phyloP scores from a whole-genome alignment of 768 basidiomycete species.

The Auricularia sp. region DNA sequence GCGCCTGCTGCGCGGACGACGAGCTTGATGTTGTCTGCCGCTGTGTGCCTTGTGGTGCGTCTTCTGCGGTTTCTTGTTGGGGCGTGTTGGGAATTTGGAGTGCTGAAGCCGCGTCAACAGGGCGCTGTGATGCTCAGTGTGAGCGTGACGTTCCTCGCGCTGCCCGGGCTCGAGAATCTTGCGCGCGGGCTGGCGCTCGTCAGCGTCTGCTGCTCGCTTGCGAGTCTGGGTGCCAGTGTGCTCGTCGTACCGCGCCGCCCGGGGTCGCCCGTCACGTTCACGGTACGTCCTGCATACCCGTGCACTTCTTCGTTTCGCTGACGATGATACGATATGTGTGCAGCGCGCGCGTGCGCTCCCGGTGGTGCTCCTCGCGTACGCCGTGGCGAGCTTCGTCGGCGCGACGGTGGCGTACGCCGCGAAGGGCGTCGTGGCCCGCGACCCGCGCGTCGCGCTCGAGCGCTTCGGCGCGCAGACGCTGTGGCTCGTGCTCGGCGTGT shows the following conservation, averaged over 20 bases:
- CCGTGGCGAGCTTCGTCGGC: conserved; percentile 56
- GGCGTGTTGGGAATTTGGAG: background rate
- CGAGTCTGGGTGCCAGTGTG: conserved; percentile 60
- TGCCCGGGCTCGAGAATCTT: conserved; percentile 61
- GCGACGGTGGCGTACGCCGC: conserved; percentile 60
- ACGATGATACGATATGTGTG: no score
- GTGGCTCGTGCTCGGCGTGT: conserved; percentile 51
- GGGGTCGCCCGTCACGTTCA: conserved; percentile 6
- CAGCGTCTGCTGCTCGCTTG: conserved; percentile 56
- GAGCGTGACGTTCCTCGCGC: conserved; percentile 70
- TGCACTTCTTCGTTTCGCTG: conserved; percentile 42
- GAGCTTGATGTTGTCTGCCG: conserved; percentile 49
- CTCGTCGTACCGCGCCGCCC: conserved; percentile 64
- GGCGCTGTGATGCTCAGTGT: conserved; percentile 74
- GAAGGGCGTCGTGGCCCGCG: conserved; percentile 36
- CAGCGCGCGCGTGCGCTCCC: conserved; percentile 38
- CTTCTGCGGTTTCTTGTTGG: background rate
- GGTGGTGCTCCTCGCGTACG: conserved; percentile 62
- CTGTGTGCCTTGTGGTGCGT: conserved; percentile 55
- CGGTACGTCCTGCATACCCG: conserved; percentile 32
- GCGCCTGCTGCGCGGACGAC: background rate
- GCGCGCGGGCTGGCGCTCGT: conserved; percentile 57
- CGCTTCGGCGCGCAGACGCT: conserved; percentile 52
- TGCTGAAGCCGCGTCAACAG: conserved; percentile 26
- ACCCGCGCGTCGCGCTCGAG: conserved; percentile 25